Base-by-base conservation (phyloP, 768 basidiomycete genomes). In the Porpolomopsis calyptriformis region DNA sequence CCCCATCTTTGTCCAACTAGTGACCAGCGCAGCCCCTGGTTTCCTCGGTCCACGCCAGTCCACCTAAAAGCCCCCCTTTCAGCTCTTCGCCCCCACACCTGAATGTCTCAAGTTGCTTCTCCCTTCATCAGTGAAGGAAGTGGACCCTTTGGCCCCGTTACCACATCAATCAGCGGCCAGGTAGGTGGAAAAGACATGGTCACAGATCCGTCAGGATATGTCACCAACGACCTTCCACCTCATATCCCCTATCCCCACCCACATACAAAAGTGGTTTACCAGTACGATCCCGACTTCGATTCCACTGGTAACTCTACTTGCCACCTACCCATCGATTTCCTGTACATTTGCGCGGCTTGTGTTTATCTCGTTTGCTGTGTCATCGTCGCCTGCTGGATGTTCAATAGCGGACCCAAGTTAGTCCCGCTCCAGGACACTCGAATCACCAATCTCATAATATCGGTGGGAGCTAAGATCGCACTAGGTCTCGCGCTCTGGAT, bases 371-470 rank as follows among this genome's bases (percentile, higher is more conserved):
- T 34, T 18, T 12, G 23, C 18, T 43, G 42, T 26, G 11, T 43
- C 42, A 26, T 26, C 9, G n/a, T 23, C 5, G 42, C 27, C 10
- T n/a, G 11, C 31, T 43, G 42, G 42, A 43, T 43, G 42, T 26
- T 43, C 6, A 18, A 10, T 26, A 33, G 42, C 20, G 42, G 26
- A 43, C 42, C 42, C 23, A 43, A 43, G 27, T 18, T 22, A n/a
- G 42, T 43, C 9, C 42, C 42, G 31, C 42, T 9, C 20, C 42
- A 43, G 42, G 42, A 43, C 26, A 43, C 42, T 18, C 42, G 42
- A 10, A 43, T 43, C 27, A 43, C 42, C 25, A 43, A 43, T 19
- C 9, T 22, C 31, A 16, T 43, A 14, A 43, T 43, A 6, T 43
- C 42, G 20, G 4, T 43, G 11, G 26, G 8, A 4, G 14, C 42